Percentiles rank a stretch among this genome's conserved stretches.
Evolutionary conservation across 805 yeast species (phyloP).

Genomic region (Torulaspora delbrueckii): DNA sequence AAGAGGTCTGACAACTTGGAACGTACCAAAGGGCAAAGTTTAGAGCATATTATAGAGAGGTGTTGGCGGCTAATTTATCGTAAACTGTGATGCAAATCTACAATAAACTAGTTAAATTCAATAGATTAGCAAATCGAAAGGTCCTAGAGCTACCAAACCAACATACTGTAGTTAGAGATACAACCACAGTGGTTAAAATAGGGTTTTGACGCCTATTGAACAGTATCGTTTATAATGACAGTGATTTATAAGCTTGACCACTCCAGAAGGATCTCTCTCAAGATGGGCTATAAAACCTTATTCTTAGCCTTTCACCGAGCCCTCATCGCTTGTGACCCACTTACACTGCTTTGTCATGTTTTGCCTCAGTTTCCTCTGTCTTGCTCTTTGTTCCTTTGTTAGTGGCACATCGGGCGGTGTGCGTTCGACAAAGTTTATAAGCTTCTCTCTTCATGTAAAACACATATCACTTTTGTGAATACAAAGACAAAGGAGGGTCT

Average conservation of each 20-base stretch:
- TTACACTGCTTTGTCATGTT: neutral
- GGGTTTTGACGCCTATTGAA: no score
- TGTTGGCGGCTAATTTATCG: constrained; percentile 2
- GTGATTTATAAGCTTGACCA: neutral
- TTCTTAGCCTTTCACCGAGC: no score
- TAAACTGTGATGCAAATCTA: neutral
- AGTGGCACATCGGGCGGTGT: constrained; percentile 5
- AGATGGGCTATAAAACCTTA: no score
- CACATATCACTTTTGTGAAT: constrained; percentile 3
- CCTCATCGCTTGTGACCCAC: neutral
- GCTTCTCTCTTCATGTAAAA: neutral
- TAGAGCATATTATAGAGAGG: neutral
- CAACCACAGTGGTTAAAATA: no score
- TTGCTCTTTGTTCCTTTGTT: constrained; percentile 2
- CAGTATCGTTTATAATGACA: neutral
- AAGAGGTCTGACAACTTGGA: constrained; percentile 1
- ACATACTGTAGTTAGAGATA: no score
- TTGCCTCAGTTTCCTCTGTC: neutral
- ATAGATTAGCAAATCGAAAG: neutral
- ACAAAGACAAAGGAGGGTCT: neutral
- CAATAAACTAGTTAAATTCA: neutral
- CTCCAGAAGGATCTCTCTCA: no score
- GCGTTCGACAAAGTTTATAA: constrained; percentile 3
- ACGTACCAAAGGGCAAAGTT: constrained; percentile 3
- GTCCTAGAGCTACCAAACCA: no score